A percentile compares a stretch with the other conserved stretches of the same genome.
These are phyloP conservation scores for Chalaropsis ovoidea DNA, from an alignment of 2,329 filamentous ascomycete species.

Conservation along the genomic window DNA sequence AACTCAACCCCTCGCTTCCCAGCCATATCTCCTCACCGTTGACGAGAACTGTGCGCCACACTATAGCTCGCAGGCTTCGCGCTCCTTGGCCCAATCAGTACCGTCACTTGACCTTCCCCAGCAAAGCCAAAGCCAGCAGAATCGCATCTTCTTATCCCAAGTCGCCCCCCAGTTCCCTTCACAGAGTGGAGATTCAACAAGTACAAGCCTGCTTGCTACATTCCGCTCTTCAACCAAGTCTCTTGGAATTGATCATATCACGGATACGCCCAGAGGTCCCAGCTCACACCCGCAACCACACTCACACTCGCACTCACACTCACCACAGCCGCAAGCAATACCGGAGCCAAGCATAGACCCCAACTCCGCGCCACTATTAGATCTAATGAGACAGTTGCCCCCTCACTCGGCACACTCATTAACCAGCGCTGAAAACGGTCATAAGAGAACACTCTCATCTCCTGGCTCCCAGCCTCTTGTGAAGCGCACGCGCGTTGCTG, in stretches of 20 bases:
- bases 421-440: slow-evolving; percentile 17
- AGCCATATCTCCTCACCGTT: neutral
- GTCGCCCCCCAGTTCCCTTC: slow-evolving; percentile 9
- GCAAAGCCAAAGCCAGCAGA: neutral
- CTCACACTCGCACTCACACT: neutral
- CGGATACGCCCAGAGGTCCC: neutral
- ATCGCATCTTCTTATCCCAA: slow-evolving; percentile 16
- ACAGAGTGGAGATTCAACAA: neutral
- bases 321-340: neutral
- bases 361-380: neutral
- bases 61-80: neutral
- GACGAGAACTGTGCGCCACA: neutral
- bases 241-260: slow-evolving; percentile 4
- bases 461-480: slow-evolving; percentile 22
- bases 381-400: slow-evolving; percentile 19
- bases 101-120: neutral
- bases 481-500: slow-evolving; percentile 21
- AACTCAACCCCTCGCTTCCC: neutral
- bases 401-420: slow-evolving; percentile 12
- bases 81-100: neutral
- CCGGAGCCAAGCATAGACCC: neutral
- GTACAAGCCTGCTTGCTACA: slow-evolving; percentile 13
- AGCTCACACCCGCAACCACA: neutral
- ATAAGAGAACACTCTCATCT: slow-evolving; percentile 23
- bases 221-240: slow-evolving; percentile 14